phyloP scores from a whole-genome alignment of 768 basidiomycete genomes.

The Daedaleopsis sinensis region DNA sequence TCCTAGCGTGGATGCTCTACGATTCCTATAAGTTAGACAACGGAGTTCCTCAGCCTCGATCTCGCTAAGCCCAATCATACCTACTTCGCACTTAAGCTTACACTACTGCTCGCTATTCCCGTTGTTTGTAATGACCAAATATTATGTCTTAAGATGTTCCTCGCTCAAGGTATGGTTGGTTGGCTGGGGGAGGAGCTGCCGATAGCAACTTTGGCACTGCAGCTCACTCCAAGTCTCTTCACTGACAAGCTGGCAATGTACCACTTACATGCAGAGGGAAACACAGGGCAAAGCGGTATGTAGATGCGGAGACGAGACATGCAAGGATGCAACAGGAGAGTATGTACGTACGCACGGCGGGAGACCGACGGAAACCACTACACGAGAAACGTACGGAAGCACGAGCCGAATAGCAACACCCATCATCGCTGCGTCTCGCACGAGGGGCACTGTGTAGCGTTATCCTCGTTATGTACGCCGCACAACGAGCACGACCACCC shows the following conservation, averaged over 20 bases:
- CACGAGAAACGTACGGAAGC: conserved; percentile 12
- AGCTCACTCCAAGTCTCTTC: no score
- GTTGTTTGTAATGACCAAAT: no score
- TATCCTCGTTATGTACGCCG: conserved; percentile 47
- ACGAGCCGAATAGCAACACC: background rate
- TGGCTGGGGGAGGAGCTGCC: no score
- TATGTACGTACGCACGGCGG: conserved; percentile 5
- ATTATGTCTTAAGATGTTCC: no score
- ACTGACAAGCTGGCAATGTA: background rate
- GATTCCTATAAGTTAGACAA: no score
- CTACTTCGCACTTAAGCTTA: no score
- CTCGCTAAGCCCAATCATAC: no score
- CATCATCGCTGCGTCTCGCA: conserved; percentile 42
- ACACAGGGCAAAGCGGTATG: background rate
- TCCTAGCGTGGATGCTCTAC: no score
- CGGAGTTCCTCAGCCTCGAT: no score
- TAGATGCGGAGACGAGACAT: background rate
- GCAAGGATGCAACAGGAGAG: background rate
- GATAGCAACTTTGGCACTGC: no score
- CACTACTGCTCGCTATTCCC: no score
- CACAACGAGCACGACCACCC: conserved; percentile 33
- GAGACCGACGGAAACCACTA: background rate
- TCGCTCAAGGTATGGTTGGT: no score
- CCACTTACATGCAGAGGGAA: background rate
- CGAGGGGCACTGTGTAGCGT: conserved; percentile 49